These are phyloP conservation scores for Dianthus caryophyllus DNA, from an alignment of 148 eudicot species.

Conservation along the genomic window DNA sequence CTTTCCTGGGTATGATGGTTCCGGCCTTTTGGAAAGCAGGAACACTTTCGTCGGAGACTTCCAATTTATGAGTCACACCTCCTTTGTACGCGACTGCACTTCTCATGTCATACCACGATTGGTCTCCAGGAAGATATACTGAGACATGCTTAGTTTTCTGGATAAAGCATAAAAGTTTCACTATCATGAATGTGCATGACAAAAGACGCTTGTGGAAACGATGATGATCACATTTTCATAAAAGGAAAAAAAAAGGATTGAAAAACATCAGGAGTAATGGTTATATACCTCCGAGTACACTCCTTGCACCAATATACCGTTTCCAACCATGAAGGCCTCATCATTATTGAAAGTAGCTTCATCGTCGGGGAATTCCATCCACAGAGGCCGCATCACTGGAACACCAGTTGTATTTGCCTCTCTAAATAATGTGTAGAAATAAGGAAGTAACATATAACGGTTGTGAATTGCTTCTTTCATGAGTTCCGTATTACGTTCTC, in stretches of 20 bases:
- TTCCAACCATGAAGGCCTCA: conserved; percentile 99
- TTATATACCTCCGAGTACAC: conserved; percentile 61
- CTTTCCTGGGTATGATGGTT: conserved; percentile 92
- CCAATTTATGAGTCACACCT: conserved; percentile 66
- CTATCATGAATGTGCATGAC: not conserved
- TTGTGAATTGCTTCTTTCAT: not conserved
- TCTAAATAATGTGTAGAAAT: conserved; percentile 89
- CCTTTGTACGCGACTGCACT: conserved; percentile 69
- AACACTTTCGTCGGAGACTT: conserved; percentile 64
- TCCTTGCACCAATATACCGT: conserved; percentile 89
- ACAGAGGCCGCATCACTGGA: conserved; percentile 90
- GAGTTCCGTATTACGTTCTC: conserved; percentile 10
- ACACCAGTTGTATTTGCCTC: conserved; percentile 84
- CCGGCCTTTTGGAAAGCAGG: conserved; percentile 93
- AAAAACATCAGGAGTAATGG: not conserved
- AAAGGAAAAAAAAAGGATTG: too few species aligned
- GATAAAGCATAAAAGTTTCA: conserved; percentile 3
- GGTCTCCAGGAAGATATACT: conserved; percentile 73
- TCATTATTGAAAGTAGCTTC: conserved; percentile 73
- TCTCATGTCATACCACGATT: conserved; percentile 82
- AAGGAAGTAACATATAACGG: conserved; percentile 9
- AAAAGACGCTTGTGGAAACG: not conserved
- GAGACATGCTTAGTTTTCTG: conserved; percentile 73
- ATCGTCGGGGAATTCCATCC: conserved; percentile 98
- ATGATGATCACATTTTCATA: too few species aligned